Evolutionary conservation across 2,329 filamentous ascomycete genomes (phyloP), one percentile per base, ranked within the genome.

Genomic region (Aspergillus spinulosporus): DNA sequence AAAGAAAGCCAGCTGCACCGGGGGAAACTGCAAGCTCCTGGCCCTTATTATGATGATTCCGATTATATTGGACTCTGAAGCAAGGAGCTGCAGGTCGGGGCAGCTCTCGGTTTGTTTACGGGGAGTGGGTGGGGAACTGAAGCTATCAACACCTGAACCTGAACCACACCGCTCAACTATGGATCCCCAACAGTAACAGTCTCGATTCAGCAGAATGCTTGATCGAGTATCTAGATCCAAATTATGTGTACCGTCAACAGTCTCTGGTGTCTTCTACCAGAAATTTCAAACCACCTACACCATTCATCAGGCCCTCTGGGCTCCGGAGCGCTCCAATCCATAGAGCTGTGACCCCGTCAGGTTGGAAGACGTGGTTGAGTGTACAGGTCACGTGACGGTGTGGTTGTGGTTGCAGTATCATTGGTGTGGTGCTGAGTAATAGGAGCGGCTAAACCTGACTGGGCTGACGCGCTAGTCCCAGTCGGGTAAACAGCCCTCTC

Each of bases 401-500:
- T 21, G 21, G 21, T 21, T 21, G 21, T 21, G 21, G 21, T 21
- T 21, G 21, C 21, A 21, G 21, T 21, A 11, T 26, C 9, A 11
- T 44, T 44, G 12, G 42, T 31, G 29, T 31, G 31, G 31, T 39
- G 36, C 36, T 39, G 36, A 39, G 36, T 39, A 39, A 39, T 39
- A 39, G 9, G 1, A 12, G 5, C 44, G 21, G 7, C 36, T 51
- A 58, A 37, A 11, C 48, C 36, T 45, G 39, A 42, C 42, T 42
- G 34, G 39, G 32, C 15, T 40, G 9, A 21, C 9, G 5, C 40
- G 29, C 58, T 62, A 64, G 54, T 44, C 60, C 57, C 29, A 3
- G 59, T 60, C 31, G 15, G 49, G 62, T 21, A 56, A 52, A 40
- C 31, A 54, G 39, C 43, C 28, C 51, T 57, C 60, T 62, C 60